phyloP scores from a whole-genome alignment of 805 yeast genomes.

The Schizosaccharomyces pombe region DNA sequence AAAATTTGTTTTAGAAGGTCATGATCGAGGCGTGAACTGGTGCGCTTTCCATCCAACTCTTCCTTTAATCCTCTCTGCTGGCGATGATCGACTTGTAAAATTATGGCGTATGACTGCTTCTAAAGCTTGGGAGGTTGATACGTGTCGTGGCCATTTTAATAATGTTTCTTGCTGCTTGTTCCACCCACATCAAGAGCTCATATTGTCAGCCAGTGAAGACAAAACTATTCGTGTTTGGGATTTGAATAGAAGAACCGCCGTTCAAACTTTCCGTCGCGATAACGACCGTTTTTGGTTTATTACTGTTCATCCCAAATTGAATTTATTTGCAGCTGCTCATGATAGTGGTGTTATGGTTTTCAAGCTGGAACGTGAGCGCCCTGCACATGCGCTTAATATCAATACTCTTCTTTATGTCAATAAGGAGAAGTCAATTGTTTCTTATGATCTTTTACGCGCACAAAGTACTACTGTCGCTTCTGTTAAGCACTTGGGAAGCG shows the following conservation, averaged over 20 bases:
- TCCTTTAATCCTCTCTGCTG: slow-evolving; percentile 84
- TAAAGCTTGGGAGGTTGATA: slow-evolving; percentile 97
- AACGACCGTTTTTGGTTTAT: slow-evolving; percentile 86
- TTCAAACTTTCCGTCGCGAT: slow-evolving; percentile 83
- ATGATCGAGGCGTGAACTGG: slow-evolving; percentile 96
- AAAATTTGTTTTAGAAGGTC: slow-evolving; percentile 90
- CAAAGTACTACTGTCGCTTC: slow-evolving; percentile 27
- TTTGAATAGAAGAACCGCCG: slow-evolving; percentile 73
- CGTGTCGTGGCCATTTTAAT: slow-evolving; percentile 93
- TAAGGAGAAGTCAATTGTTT: slow-evolving; percentile 65
- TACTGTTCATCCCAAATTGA: slow-evolving; percentile 70
- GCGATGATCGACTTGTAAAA: slow-evolving; percentile 86
- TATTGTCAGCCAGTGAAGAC: slow-evolving; percentile 85
- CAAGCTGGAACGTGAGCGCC: slow-evolving; percentile 91
- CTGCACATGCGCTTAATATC: slow-evolving; percentile 56
- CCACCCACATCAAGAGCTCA: slow-evolving; percentile 82
- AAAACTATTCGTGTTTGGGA: slow-evolving; percentile 95
- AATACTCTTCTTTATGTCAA: slow-evolving; percentile 56
- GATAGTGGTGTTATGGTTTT: slow-evolving; percentile 96
- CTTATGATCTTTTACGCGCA: slow-evolving; percentile 32
- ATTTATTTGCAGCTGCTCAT: slow-evolving; percentile 87
- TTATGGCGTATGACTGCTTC: slow-evolving; percentile 95
- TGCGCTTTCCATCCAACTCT: slow-evolving; percentile 93
- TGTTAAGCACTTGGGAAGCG: slow-evolving; percentile 58
- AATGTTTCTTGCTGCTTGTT: slow-evolving; percentile 72